These are phyloP conservation scores for Celoporthe dispersa DNA, from an alignment of 2,329 filamentous ascomycete genomes.

Conservation along the genomic window DNA sequence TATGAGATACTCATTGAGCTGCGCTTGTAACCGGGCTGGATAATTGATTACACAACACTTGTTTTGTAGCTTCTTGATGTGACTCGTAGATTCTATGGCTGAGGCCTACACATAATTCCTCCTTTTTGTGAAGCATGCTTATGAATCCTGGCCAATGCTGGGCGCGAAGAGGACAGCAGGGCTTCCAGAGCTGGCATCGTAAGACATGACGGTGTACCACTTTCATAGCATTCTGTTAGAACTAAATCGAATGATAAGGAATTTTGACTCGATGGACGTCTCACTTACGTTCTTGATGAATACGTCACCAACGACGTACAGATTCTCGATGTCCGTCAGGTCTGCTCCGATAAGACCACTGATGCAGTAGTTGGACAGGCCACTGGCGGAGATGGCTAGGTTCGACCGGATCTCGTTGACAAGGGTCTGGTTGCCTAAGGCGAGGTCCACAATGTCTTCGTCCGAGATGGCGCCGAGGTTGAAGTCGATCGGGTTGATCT, in stretches of 20 bases:
- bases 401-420: conserved; percentile 1
- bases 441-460: conserved; percentile 17
- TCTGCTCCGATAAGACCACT: conserved; percentile 16
- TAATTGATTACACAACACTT: background rate
- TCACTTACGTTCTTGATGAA: conserved; percentile 22
- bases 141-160: conserved; percentile 14
- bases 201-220: conserved; percentile 24
- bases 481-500: conserved; percentile 24
- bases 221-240: background rate
- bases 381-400: background rate
- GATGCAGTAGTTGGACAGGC: conserved; percentile 7
- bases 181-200: conserved; percentile 14
- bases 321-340: conserved; percentile 12
- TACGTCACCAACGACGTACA: conserved; percentile 20
- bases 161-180: conserved; percentile 19
- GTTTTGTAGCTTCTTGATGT: background rate
- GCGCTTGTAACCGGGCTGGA: background rate
- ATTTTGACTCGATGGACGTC: background rate
- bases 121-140: background rate
- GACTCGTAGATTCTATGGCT: background rate
- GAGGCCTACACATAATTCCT: background rate
- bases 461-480: conserved; percentile 18
- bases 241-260: background rate
- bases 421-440: conserved; percentile 20
- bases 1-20: background rate